Conservation (phyloP, 2,329 filamentous ascomycete genomes). For the Fusarium compactum region DNA sequence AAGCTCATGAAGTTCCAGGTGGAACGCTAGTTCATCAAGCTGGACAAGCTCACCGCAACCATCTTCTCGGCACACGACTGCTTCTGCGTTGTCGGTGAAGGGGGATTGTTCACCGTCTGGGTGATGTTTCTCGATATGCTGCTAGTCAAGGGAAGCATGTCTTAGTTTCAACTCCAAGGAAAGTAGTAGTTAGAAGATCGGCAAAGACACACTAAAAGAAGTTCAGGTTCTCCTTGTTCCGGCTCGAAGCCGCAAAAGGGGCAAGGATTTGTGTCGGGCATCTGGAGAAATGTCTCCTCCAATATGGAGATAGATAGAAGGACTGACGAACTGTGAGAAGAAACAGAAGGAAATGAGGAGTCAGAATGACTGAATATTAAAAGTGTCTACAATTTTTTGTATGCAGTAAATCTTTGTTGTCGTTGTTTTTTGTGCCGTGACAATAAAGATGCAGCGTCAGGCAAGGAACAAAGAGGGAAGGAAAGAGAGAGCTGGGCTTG, state of each 20-base stretch:
- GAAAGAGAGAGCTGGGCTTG: background rate
- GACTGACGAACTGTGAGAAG: background rate
- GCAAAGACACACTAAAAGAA: conserved; percentile 50
- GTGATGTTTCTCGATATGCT: conserved; percentile 50
- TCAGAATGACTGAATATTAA: background rate
- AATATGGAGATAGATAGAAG: background rate
- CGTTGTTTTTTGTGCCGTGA: conserved; percentile 2
- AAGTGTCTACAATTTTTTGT: conserved; percentile 1
- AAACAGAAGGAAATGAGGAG: background rate
- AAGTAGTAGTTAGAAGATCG: conserved; percentile 9
- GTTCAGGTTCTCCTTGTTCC: conserved; percentile 50
- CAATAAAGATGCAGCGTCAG: conserved; percentile 1
- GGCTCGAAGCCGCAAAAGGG: conserved; percentile 55
- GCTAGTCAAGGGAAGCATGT: conserved; percentile 35
- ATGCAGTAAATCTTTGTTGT: background rate
- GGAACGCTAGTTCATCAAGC: conserved; percentile 42
- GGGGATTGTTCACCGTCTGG: conserved; percentile 37
- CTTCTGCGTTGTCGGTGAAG: conserved; percentile 20
- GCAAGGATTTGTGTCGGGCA: conserved; percentile 40
- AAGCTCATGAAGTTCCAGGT: conserved; percentile 46
- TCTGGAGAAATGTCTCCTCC: conserved; percentile 9
- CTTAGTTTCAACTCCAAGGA: conserved; percentile 24
- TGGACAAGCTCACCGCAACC: conserved; percentile 68
- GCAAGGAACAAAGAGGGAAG: conserved; percentile 26
- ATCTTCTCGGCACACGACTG: conserved; percentile 49